A percentile compares a stretch with the other conserved stretches of the same genome.
Conservation (phyloP, 371 early-diverging fungal genomes). For the Mucor indicus region DNA sequence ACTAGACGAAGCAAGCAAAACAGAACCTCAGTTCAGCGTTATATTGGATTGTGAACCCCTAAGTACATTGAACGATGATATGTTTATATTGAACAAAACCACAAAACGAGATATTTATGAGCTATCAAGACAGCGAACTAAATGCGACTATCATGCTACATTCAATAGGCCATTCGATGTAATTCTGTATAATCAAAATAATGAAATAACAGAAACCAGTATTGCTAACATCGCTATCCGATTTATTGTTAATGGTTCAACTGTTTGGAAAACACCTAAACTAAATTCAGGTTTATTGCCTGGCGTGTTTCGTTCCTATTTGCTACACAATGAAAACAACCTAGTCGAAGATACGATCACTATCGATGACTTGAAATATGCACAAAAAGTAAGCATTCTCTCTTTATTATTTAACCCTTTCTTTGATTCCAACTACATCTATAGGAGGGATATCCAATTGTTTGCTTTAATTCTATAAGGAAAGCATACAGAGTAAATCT, state of each 20-base stretch:
- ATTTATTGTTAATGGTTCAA: neutral
- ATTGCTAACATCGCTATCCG: slow-evolving; percentile 61
- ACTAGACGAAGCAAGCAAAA: slow-evolving; percentile 13
- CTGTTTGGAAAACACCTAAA: slow-evolving; percentile 49
- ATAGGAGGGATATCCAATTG: slow-evolving; percentile 32
- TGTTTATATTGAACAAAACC: slow-evolving; percentile 55
- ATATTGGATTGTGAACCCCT: slow-evolving; percentile 39
- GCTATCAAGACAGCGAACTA: slow-evolving; percentile 38
- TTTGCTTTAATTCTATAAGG: slow-evolving; percentile 57
- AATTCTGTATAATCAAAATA: slow-evolving; percentile 47
- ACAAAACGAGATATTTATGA: slow-evolving; percentile 55
- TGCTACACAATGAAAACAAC: slow-evolving; percentile 21
- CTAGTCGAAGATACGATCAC: slow-evolving; percentile 39
- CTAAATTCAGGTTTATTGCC: slow-evolving; percentile 43
- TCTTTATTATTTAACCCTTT: neutral
- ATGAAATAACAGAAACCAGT: slow-evolving; percentile 55
- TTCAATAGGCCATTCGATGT: slow-evolving; percentile 50
- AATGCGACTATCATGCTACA: slow-evolving; percentile 27
- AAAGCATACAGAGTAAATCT: slow-evolving; percentile 34
- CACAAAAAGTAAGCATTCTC: slow-evolving; percentile 33
- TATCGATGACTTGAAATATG: slow-evolving; percentile 40
- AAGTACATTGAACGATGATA: slow-evolving; percentile 21
- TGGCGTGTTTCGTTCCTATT: slow-evolving; percentile 49
- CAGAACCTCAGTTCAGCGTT: slow-evolving; percentile 11
- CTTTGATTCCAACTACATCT: neutral